Percentiles rank a stretch among this genome's conserved stretches.
phyloP scores from a whole-genome alignment of 2,329 filamentous ascomycete genomes.

The Fusarium penzigii region DNA sequence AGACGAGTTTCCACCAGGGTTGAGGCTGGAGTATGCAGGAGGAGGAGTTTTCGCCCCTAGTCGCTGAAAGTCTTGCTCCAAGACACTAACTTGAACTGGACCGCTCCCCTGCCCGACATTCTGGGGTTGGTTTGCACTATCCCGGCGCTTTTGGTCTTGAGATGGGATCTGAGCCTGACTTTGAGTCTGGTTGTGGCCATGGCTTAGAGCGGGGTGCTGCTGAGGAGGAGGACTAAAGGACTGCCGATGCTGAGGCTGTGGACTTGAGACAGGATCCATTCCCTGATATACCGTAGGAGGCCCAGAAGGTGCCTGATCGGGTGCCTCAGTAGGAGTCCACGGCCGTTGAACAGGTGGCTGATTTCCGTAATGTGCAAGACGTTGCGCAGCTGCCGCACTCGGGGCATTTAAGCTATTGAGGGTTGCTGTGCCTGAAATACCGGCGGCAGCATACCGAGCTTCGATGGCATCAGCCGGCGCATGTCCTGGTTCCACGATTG shows the following conservation, averaged over 20 bases:
- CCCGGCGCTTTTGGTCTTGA: conserved; percentile 37
- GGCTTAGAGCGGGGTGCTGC: conserved; percentile 25
- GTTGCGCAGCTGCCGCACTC: conserved; percentile 79
- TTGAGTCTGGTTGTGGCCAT: conserved; percentile 11
- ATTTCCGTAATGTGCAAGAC: conserved; percentile 73
- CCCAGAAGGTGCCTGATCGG: conserved; percentile 82
- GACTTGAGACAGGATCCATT: conserved; percentile 64
- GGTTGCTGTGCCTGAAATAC: conserved; percentile 83
- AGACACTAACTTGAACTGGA: conserved; percentile 63
- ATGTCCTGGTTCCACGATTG: conserved; percentile 70
- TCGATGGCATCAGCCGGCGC: conserved; percentile 83
- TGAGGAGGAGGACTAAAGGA: conserved; percentile 42
- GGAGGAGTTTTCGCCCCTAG: conserved; percentile 83
- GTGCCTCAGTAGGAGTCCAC: conserved; percentile 93
- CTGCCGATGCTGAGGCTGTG: conserved; percentile 41
- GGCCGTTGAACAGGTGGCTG: conserved; percentile 55
- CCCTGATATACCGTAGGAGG: conserved; percentile 93
- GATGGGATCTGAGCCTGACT: conserved; percentile 36
- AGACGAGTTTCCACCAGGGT: conserved; percentile 50
- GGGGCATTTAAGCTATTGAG: conserved; percentile 70
- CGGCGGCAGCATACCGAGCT: conserved; percentile 85
- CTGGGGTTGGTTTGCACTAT: conserved; percentile 42
- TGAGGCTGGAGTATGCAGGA: conserved; percentile 90
- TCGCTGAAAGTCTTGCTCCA: conserved; percentile 84
- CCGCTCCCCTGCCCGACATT: conserved; percentile 33